Percentiles rank a stretch among this genome's conserved stretches.
These are phyloP conservation scores for Magnaporthiopsis rhizophila DNA, from an alignment of 2,329 filamentous ascomycete species.

Conservation along the genomic window DNA sequence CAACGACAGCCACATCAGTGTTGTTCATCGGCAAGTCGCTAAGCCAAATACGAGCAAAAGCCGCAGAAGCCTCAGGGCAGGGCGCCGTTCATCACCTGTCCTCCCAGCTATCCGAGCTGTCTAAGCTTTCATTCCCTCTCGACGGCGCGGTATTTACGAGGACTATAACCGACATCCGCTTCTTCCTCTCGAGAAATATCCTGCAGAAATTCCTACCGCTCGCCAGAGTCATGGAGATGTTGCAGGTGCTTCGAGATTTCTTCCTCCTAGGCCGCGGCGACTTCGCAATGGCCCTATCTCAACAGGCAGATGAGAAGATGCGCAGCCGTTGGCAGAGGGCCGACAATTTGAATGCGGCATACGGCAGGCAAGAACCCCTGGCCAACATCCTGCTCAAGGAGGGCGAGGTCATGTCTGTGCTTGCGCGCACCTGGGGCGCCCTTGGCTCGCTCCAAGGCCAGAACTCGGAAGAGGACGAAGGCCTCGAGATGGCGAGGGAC, in stretches of 20 bases:
- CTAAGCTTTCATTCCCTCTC: conserved; percentile 65
- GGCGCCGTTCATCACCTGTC: conserved; percentile 53
- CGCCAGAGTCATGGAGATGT: conserved; percentile 64
- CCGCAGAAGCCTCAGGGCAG: conserved; percentile 18
- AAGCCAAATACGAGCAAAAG: conserved; percentile 62
- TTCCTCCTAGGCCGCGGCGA: conserved; percentile 83
- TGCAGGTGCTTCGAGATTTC: conserved; percentile 75
- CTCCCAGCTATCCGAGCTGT: conserved; percentile 61
- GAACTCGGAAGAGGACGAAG: conserved; percentile 70
- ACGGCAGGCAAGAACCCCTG: conserved; percentile 50
- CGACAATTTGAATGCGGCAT: conserved; percentile 49
- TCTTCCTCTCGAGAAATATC: conserved; percentile 75
- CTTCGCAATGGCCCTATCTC: conserved; percentile 79
- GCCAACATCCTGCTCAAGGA: conserved; percentile 70
- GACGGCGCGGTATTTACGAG: conserved; percentile 61
- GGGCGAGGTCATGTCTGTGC: conserved; percentile 70
- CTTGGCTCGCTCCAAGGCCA: conserved; percentile 66
- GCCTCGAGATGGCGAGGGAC: conserved; percentile 73
- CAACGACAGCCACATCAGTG: conserved; percentile 69
- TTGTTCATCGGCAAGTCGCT: conserved; percentile 86
- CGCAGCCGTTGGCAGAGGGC: conserved; percentile 63
- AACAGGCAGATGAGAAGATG: conserved; percentile 75
- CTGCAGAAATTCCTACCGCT: conserved; percentile 76
- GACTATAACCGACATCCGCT: conserved; percentile 66
- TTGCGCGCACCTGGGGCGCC: conserved; percentile 71